Evolutionary conservation across 495 filamentous ascomycete species (phyloP), one percentile per base, ranked within the genome.

Genomic region (Sphaerosporella brunnea): DNA sequence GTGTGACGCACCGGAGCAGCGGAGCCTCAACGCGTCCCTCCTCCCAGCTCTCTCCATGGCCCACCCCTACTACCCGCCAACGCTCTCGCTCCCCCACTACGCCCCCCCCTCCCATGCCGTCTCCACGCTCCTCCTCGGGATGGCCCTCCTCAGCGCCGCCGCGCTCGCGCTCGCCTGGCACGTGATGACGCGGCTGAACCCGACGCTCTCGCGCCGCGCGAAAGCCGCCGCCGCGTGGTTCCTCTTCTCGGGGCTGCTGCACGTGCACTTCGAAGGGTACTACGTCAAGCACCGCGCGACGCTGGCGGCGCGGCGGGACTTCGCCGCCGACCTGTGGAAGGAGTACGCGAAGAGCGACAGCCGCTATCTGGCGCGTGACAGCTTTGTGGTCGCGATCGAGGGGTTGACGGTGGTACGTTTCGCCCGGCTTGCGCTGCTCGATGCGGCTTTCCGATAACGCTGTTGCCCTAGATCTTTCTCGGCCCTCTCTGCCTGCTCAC

Each of bases 131-230:
- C 51, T 42, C 23, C 15, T 34, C 19, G 35, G 38, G 23, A 48
- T 60, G 16, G 46, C 53, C 10, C 21, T 40, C 20, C 16, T 59
- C 44, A 21, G 44, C 44, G 21, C 16, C 19, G 36, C 43, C 34
- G 36, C 19, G 2, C 46, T 42, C 30, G n/a, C 50, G 15, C 11
- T 48, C 20, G 25, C 11, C 18, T 71, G 48, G 70, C 67, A 53
- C 66, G 64, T n/a, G 71, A 71, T 59, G 64, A 67, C 2, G 69
- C 66, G 69, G 38, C 50, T 66, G 65, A 47, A 28, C 38, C 30
- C 9, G 34, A 21, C 36, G 23, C 35, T 40, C 19, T 41, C 55
- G 15, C 1, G 34, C 28, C 41, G 26, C 37, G 51, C 58, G 9
- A 59, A 51, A 37, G 43, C 36, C 2, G 44, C 50, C 34, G 48